Conservation (phyloP, 2,329 filamentous ascomycete genomes). For the Ophiostoma montium region DNA sequence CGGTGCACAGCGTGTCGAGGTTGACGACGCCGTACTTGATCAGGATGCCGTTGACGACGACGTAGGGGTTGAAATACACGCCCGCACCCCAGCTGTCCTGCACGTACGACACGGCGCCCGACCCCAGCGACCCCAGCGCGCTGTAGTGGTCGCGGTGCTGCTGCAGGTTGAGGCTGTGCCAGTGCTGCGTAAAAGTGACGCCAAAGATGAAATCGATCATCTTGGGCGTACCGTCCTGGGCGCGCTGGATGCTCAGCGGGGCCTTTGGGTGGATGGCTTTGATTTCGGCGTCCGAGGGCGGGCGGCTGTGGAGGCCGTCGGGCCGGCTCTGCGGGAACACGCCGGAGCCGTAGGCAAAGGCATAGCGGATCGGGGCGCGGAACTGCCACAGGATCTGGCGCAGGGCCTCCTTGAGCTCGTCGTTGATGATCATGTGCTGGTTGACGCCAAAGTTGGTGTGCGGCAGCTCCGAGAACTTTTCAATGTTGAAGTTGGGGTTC, state of each 20-base stretch:
- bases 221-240: conserved; percentile 78
- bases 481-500: conserved; percentile 55
- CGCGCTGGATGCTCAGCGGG: conserved; percentile 64
- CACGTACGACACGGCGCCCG: conserved; percentile 67
- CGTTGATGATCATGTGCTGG: conserved; percentile 90
- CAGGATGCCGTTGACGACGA: conserved; percentile 85
- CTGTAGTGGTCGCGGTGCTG: conserved; percentile 93
- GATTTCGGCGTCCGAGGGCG: conserved; percentile 41
- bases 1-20: conserved; percentile 72
- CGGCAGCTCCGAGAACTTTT: conserved; percentile 61
- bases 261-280: conserved; percentile 66
- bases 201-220: conserved; percentile 99
- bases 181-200: conserved; percentile 87
- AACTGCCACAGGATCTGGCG: conserved; percentile 84
- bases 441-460: conserved; percentile 80
- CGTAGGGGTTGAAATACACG: conserved; percentile 94
- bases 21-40: conserved; percentile 98
- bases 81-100: conserved; percentile 85
- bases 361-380: conserved; percentile 83
- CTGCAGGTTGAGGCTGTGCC: conserved; percentile 83
- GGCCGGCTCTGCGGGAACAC: conserved; percentile 67
- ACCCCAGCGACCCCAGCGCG: conserved; percentile 66
- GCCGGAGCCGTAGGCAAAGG: conserved; percentile 92
- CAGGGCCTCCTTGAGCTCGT: conserved; percentile 85
- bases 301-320: conserved; percentile 36